Base-by-base conservation (phyloP, 2,329 filamentous ascomycete species). In the Fusarium ramigenum region DNA sequence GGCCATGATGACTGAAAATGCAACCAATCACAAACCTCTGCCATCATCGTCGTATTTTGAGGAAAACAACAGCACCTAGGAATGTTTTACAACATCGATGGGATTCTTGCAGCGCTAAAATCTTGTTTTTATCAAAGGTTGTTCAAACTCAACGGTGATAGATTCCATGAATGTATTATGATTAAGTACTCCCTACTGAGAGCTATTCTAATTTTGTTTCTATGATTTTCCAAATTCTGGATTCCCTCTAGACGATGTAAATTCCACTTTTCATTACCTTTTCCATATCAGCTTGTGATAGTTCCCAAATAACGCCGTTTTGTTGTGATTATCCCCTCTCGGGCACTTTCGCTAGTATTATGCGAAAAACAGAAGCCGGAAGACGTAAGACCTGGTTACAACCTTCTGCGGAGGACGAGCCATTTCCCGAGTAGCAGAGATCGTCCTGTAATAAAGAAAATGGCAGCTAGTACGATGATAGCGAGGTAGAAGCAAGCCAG, bases 401-500 rank as follows among this genome's bases (percentile, higher is more conserved):
- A 5, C 14, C 21, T 63, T 34, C 12, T 30, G 6, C 34, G 19
- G 4, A 63, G 12, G 10, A 37, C 18, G 11, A 46, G 32, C 23
- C 61, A 65, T 19, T 49, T 64, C 18, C 60, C 65, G 18, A 71
- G 34, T 1, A 76, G 42, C 2, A 75, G 32, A 1, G 60, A 37
- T 28, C 78, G 65, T 1, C 70, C 78, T 2, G 75, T 63, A 32
- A 77, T 62, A 15, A 77, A 78, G 15, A 65, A 79, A 8, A 80
- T 47, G 4, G 75, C 77, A 5, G 82, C 82, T 5, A 82, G 49
- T 4, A 83, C 66, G 15, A 86, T 65, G 4, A 86, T 76, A 0
- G 79, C 83, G 7, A 84, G 80, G 67, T 85, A 86, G 32, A 87
- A 84, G 3, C 83, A 84, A 16, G 85, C 82, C 16, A 87, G 77